Evolutionary conservation across 202 grass and related monocot genomes (phyloP).

Genomic region (Brachypodium distachyon): DNA sequence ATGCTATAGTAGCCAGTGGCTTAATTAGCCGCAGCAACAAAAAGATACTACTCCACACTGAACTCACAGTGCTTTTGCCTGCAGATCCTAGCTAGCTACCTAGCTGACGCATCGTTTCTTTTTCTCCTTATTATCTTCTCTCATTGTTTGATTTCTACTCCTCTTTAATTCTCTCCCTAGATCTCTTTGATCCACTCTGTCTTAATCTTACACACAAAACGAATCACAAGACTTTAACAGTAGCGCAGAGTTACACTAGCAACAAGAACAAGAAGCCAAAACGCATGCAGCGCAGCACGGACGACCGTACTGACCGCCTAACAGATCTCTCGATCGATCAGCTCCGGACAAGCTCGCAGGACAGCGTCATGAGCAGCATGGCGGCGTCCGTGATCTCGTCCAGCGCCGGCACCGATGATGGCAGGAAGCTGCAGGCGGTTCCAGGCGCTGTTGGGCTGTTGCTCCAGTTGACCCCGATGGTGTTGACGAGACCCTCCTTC

Average conservation of each 20-base stretch:
- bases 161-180: neutral
- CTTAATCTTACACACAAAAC: slow-evolving; percentile 12
- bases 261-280: slow-evolving; percentile 42
- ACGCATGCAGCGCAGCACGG: slow-evolving; percentile 18
- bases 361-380: slow-evolving; percentile 82
- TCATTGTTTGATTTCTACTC: slow-evolving; percentile 13
- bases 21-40: neutral
- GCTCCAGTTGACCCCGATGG: slow-evolving; percentile 44
- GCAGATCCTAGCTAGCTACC: slow-evolving; percentile 18
- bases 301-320: slow-evolving; percentile 15
- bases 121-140: slow-evolving; percentile 2
- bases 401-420: slow-evolving; percentile 17
- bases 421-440: slow-evolving; percentile 22
- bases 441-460: neutral
- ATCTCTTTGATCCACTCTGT: neutral
- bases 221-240: slow-evolving; percentile 40
- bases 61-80: slow-evolving; percentile 15
- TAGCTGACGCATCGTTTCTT: neutral
- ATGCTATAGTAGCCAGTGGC: neutral
- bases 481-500: slow-evolving; percentile 21
- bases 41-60: slow-evolving; percentile 7
- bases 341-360: slow-evolving; percentile 63
- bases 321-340: slow-evolving; percentile 22
- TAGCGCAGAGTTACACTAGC: slow-evolving; percentile 22
- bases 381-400: slow-evolving; percentile 93